A percentile compares a stretch with the other conserved stretches of the same genome.
Evolutionary conservation across 331 rosid genomes (phyloP).

Genomic region (Dryas integrifolia): DNA sequence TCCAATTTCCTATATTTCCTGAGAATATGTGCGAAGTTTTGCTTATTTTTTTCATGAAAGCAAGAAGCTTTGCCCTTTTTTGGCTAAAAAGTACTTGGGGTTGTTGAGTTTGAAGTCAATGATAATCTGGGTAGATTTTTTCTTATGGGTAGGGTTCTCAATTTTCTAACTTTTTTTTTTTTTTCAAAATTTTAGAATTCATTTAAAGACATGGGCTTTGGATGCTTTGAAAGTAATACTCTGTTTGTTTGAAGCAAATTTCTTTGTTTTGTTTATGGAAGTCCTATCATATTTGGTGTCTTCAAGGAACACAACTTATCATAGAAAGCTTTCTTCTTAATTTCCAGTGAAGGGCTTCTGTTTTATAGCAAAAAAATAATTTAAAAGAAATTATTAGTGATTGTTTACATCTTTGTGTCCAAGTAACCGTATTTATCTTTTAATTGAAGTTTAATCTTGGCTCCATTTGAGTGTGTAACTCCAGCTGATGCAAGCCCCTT

Average conservation of each 20-base stretch:
- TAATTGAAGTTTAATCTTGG: neutral
- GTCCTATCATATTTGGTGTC: neutral
- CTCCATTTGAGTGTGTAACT: neutral
- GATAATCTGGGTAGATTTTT: neutral
- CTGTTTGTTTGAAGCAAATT: neutral
- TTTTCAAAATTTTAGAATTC: neutral
- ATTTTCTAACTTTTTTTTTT: neutral
- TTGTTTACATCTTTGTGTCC: neutral
- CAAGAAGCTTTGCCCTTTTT: neutral
- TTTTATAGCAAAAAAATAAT: neutral
- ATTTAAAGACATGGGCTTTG: neutral
- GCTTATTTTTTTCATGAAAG: neutral
- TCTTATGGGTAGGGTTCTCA: neutral
- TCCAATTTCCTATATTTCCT: neutral
- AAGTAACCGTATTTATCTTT: neutral
- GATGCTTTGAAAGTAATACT: neutral
- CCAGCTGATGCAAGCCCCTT: neutral
- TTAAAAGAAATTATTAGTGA: too few species aligned
- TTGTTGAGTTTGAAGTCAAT: neutral
- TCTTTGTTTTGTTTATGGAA: too few species aligned
- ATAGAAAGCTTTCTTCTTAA: neutral
- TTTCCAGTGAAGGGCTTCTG: neutral
- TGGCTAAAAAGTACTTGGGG: neutral
- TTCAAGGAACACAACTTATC: neutral
- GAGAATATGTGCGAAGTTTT: constrained; percentile 4